Percentiles rank a stretch among this genome's conserved stretches.
Evolutionary conservation across 129 eudicot genomes (phyloP).

Genomic region (Ambrosia artemisiifolia): DNA sequence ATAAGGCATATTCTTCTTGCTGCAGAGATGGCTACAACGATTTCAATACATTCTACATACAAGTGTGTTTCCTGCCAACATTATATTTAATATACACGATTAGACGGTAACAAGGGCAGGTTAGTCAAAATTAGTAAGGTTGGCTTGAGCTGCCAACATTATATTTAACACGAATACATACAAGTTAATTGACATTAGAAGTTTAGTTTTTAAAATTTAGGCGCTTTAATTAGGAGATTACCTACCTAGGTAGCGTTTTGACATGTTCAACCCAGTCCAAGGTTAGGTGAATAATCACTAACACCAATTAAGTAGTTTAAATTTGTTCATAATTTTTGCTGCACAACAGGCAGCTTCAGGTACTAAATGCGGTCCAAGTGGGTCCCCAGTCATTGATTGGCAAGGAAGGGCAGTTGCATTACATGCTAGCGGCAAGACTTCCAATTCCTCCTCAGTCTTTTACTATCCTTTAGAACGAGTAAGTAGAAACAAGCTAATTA

Average conservation of each 20-base stretch:
- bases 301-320: background rate
- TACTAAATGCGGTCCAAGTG: conserved; percentile 93
- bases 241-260: no score
- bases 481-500: no score
- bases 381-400: conserved; percentile 95
- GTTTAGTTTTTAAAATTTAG: background rate
- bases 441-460: conserved; percentile 82
- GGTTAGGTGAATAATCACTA: background rate
- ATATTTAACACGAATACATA: no score
- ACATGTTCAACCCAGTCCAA: no score
- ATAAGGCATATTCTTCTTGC: conserved; percentile 10
- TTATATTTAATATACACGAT: no score
- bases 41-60: conserved; percentile 61
- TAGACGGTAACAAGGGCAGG: no score
- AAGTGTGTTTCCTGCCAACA: conserved; percentile 38
- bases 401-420: conserved; percentile 95
- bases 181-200: background rate
- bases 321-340: background rate
- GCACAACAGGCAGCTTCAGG: background rate
- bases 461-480: conserved; percentile 93
- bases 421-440: conserved; percentile 92
- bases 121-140: no score
- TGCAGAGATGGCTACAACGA: conserved; percentile 81
- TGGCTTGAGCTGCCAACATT: no score
- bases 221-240: background rate